These are phyloP conservation scores for Ichthyophthirius multifiliis DNA, from an alignment of 169 alveolate species.

Conservation along the genomic window DNA sequence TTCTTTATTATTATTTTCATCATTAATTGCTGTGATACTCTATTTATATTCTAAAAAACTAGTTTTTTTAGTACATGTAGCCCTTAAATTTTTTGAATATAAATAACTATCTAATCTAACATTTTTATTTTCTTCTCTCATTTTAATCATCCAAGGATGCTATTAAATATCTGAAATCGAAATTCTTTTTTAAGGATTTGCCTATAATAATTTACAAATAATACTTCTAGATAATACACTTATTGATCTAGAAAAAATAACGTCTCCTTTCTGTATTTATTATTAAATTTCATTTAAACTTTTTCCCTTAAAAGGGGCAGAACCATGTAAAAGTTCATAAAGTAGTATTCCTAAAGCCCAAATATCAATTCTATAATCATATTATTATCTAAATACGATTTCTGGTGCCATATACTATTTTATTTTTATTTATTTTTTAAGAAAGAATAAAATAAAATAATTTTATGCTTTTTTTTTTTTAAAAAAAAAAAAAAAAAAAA, in stretches of 20 bases:
- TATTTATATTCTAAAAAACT: too few relatives aligned
- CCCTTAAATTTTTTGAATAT: too few relatives aligned
- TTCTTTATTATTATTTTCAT: too few relatives aligned
- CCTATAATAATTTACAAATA: conserved; percentile 4
- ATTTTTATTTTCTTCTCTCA: too few relatives aligned
- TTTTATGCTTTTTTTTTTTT: too few relatives aligned
- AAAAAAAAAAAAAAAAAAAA: too few relatives aligned
- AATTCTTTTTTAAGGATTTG: conserved; percentile 10
- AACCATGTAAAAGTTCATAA: conserved; percentile 81
- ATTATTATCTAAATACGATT: conserved; percentile 49
- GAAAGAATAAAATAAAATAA: too few relatives aligned
- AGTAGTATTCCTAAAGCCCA: conserved; percentile 87
- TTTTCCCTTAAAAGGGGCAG: conserved; percentile 77
- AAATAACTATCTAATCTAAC: too few relatives aligned
- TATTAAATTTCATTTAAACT: conserved; percentile 35
- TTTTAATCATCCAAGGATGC: background rate
- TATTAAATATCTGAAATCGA: background rate
- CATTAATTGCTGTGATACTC: too few relatives aligned
- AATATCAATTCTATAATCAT: conserved; percentile 70
- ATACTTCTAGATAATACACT: conserved; percentile 37
- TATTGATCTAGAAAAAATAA: conserved; percentile 46
- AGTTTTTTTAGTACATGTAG: too few relatives aligned
- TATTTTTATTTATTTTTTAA: too few relatives aligned
- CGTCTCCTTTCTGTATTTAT: conserved; percentile 44
- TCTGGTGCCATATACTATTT: conserved; percentile 70